A percentile compares a stretch with the other conserved stretches of the same genome.
Evolutionary conservation across 371 early-diverging fungal genomes (phyloP).

Genomic region (Sporodiniella umbellata): DNA sequence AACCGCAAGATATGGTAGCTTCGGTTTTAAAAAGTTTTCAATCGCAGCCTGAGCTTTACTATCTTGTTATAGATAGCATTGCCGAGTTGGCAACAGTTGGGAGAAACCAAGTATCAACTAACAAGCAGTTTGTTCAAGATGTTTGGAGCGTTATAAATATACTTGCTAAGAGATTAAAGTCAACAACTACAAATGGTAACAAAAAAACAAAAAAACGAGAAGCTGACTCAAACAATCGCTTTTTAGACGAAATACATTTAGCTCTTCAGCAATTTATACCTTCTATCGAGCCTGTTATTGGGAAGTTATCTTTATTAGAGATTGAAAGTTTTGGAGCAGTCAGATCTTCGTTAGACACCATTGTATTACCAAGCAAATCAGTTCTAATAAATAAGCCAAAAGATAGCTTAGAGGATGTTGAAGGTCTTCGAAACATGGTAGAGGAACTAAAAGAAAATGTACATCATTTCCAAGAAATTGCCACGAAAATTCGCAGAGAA

Average conservation of each 20-base stretch:
- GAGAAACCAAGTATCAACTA: constrained; percentile 12
- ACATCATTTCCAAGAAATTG: constrained; percentile 27
- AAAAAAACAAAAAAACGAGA: neutral
- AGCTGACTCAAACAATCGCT: neutral
- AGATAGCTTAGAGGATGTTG: constrained; percentile 30
- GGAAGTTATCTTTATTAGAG: constrained; percentile 28
- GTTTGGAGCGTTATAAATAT: constrained; percentile 39
- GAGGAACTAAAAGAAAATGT: constrained; percentile 38
- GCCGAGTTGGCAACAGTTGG: constrained; percentile 28
- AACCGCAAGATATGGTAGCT: constrained; percentile 36
- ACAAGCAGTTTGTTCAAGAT: constrained; percentile 32
- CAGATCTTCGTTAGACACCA: neutral
- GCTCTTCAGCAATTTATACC: constrained; percentile 30
- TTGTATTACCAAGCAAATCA: neutral
- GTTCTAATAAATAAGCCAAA: neutral
- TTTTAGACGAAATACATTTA: constrained; percentile 33
- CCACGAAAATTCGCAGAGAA: constrained; percentile 42
- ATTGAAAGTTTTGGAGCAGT: neutral
- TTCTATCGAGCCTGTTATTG: constrained; percentile 55
- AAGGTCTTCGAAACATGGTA: constrained; percentile 42
- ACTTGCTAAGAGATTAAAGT: constrained; percentile 28
- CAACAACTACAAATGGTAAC: constrained; percentile 23
- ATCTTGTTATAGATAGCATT: constrained; percentile 40
- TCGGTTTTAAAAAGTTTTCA: constrained; percentile 29
- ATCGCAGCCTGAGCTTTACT: constrained; percentile 39